These are phyloP conservation scores for Cystobasidium slooffiae DNA, from an alignment of 1,284 basidiomycete genomes.

Conservation along the genomic window DNA sequence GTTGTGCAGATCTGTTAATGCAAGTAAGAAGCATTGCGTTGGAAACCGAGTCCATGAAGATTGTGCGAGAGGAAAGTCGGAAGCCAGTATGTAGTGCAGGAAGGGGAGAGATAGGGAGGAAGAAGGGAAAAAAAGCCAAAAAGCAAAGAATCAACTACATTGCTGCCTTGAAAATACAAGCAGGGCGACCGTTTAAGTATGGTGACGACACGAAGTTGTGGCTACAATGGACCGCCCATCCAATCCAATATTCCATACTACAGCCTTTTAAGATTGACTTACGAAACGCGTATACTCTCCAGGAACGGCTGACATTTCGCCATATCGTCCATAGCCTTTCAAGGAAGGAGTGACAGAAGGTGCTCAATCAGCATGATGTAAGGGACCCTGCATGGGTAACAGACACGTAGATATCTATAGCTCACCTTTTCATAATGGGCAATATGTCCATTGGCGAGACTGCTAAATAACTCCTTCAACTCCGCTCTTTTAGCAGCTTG, in stretches of 20 bases:
- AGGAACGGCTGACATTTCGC: constrained; percentile 39
- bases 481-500: constrained; percentile 87
- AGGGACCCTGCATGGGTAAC: background rate
- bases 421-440: constrained; percentile 69
- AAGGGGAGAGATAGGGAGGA: background rate
- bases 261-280: background rate
- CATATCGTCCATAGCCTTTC: constrained; percentile 42
- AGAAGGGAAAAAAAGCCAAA: background rate
- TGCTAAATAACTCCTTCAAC: constrained; percentile 90
- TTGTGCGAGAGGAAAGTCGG: background rate
- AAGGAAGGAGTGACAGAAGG: background rate
- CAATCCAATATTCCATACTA: background rate
- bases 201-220: too few species aligned
- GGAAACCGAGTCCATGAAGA: background rate
- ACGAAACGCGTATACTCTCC: constrained; percentile 43
- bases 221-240: background rate
- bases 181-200: background rate
- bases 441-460: constrained; percentile 90
- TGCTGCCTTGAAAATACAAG: constrained; percentile 14
- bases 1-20: background rate
- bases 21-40: background rate
- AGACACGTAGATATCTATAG: background rate
- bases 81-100: background rate
- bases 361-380: background rate
- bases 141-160: constrained; percentile 9